Evolutionary conservation across 768 basidiomycete genomes (phyloP), one percentile per base, ranked within the genome.

Genomic region (Leccinum imitatum): DNA sequence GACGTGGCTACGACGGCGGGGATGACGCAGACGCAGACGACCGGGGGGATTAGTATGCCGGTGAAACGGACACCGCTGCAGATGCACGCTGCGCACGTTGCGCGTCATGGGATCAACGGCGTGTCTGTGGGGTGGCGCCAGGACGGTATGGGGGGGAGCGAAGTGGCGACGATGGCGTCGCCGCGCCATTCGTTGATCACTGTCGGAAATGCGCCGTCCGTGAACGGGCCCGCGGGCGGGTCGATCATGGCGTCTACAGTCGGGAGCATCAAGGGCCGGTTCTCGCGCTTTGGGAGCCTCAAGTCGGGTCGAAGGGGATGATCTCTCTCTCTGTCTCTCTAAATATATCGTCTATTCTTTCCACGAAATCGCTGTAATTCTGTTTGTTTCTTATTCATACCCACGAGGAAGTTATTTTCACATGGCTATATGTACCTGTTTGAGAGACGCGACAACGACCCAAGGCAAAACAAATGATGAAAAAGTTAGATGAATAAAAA

Each of bases 21-120:
- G 39, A 39, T 39, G 17, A 17, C 17, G 13, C 33, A 35, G 33
- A 35, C 33, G 33, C 33, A 33, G 33, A 33, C 13, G 33, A 5
- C 11, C 11, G 33, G 33, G 33, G 76, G 78, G 70, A 60, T 1
- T 27, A 6, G 4, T 73, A 71, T 6, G 9, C 67, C 77, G 27
- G 64, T 73, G 56, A 86, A 86, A 63, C 86, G 86, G 65, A 92
- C 92, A 0, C 89, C 89, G 3, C 77, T 94, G 19, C 91, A 93
- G 64, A 81, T 88, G 17, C 89, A 92, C 62, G 80, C 93, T 0
- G 92, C 91, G 6, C 87, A 93, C 63, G 79, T 94, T 6, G 85
- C 91, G 17, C 82, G 89, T 27, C 90, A 93, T 67, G 92, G 92
- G 10, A 88, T 94, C 73, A 87, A 85, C 50, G 91, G 88, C 1